These are phyloP conservation scores for Debaryomycetaceae sp. DNA, from an alignment of 1,139 yeast genomes.

Conservation along the genomic window DNA sequence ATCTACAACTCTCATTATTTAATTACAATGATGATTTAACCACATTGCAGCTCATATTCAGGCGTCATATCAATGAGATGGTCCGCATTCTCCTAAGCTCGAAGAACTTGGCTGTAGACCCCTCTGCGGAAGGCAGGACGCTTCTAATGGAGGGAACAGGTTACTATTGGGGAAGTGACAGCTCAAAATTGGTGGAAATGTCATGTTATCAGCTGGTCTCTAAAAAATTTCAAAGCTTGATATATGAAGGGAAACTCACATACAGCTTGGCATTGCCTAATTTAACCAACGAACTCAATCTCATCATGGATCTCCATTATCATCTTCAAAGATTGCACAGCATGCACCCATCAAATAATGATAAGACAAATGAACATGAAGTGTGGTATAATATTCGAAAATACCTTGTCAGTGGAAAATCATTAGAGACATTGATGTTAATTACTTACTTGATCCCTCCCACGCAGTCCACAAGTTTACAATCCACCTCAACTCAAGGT, in stretches of 20 bases:
- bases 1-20: constrained; percentile 41
- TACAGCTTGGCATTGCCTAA: constrained; percentile 37
- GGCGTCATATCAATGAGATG: constrained; percentile 48
- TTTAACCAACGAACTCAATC: constrained; percentile 39
- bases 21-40: constrained; percentile 49
- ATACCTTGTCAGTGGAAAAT: constrained; percentile 43
- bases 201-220: constrained; percentile 42
- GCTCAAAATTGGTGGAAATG: constrained; percentile 39
- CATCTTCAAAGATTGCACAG: constrained; percentile 38
- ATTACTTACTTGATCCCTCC: constrained; percentile 46
- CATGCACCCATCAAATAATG: constrained; percentile 10
- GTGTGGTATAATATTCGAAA: constrained; percentile 47
- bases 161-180: constrained; percentile 43
- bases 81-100: constrained; percentile 39
- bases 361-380: constrained; percentile 29
- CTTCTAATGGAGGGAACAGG: constrained; percentile 44
- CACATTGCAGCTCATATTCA: constrained; percentile 44
- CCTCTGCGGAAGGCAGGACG: constrained; percentile 21
- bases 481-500: constrained; percentile 37
- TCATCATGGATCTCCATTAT: constrained; percentile 45
- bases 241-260: constrained; percentile 30
- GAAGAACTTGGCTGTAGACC: constrained; percentile 30
- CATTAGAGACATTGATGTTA: constrained; percentile 39
- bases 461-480: constrained; percentile 38
- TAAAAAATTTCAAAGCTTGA: constrained; percentile 34